phyloP scores from a whole-genome alignment of 169 alveolate species.

The Plasmodium gaboni region DNA sequence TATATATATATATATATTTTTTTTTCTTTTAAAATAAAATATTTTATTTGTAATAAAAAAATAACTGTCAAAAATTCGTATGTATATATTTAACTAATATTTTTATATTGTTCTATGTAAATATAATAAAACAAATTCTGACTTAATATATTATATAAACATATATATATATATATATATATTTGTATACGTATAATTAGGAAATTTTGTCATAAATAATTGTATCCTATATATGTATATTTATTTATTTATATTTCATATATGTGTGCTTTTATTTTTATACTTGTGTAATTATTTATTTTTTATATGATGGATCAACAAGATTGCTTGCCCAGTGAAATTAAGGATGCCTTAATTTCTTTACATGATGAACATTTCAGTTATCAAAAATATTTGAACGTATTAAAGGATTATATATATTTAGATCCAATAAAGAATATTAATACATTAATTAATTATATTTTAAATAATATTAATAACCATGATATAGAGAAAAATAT shows the following conservation, averaged over 20 bases:
- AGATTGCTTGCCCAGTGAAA: constrained; percentile 9
- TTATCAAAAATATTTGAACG: constrained; percentile 19
- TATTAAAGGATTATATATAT: constrained; percentile 44
- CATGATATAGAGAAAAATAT: constrained; percentile 22
- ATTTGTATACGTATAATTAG: no score
- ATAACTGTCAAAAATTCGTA: no score
- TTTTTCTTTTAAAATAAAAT: no score
- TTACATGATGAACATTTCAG: constrained; percentile 30
- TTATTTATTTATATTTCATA: not conserved
- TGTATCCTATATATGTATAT: not conserved
- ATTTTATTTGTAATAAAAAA: no score
- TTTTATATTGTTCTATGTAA: no score
- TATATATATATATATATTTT: no score
- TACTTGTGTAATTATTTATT: not conserved
- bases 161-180: no score
- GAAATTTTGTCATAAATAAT: no score
- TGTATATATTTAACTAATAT: no score
- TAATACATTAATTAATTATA: constrained; percentile 19
- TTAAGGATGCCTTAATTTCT: constrained; percentile 29
- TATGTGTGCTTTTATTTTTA: no score
- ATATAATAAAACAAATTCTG: no score
- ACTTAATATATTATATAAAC: no score
- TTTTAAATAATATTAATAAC: constrained; percentile 14
- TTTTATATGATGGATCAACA: not conserved
- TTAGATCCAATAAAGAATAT: constrained; percentile 36